phyloP scores from a whole-genome alignment of 768 basidiomycete species.

The Calocybe cyanea region DNA sequence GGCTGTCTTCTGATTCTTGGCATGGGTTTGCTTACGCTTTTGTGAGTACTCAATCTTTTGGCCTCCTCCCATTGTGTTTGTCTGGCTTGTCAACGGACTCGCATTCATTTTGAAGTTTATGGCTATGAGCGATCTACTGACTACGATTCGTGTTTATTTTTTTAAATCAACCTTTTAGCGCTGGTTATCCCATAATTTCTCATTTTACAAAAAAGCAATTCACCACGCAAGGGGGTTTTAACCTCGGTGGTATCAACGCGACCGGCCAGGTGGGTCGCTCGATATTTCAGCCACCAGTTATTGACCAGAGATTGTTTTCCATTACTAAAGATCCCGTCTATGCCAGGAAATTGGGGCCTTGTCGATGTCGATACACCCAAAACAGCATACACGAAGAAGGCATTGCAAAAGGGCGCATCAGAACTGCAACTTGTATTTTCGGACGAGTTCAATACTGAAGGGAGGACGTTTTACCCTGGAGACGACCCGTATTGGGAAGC shows the following conservation, averaged over 20 bases:
- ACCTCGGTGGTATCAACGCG: constrained; percentile 54
- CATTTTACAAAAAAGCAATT: constrained; percentile 22
- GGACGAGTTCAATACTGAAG: constrained; percentile 75
- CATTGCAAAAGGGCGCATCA: constrained; percentile 52
- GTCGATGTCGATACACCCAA: constrained; percentile 57
- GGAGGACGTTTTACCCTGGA: constrained; percentile 73
- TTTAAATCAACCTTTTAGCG: constrained; percentile 21
- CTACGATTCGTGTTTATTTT: too few species aligned
- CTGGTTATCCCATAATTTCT: constrained; percentile 35
- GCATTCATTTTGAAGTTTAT: too few species aligned
- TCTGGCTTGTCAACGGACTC: too few species aligned
- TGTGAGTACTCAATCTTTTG: too few species aligned
- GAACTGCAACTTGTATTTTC: constrained; percentile 61
- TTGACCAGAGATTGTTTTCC: neutral
- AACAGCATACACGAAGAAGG: constrained; percentile 47
- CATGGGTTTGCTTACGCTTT: constrained; percentile 47
- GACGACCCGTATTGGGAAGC: constrained; percentile 88
- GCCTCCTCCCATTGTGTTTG: too few species aligned
- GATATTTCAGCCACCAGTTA: constrained; percentile 12
- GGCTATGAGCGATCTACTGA: too few species aligned
- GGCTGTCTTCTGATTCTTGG: constrained; percentile 54
- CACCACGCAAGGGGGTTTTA: constrained; percentile 30
- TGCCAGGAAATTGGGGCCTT: constrained; percentile 50
- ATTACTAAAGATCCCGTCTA: constrained; percentile 47
- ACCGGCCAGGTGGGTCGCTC: constrained; percentile 46